Conservation (phyloP, 257 asterid species). For the Thymus mandschuricus region DNA sequence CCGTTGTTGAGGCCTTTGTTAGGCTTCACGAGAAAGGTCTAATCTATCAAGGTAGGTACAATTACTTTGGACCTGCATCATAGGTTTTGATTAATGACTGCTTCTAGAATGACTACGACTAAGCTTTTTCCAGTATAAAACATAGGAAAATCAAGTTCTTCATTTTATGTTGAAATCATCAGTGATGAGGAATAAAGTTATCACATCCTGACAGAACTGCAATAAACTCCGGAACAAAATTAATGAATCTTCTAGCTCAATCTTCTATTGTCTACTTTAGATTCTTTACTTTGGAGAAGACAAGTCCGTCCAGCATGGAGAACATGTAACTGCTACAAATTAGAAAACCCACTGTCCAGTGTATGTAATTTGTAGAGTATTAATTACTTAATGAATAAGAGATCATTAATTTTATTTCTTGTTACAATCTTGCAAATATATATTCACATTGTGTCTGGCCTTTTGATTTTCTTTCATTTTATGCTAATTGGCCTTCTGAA, state of each 20-base stretch:
- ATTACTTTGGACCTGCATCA: conserved; percentile 24
- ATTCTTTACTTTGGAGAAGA: background rate
- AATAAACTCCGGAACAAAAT: conserved; percentile 8
- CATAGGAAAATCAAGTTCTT: conserved; percentile 4
- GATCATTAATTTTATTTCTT: conserved; percentile 19
- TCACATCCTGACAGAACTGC: background rate
- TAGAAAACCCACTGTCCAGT: conserved; percentile 12
- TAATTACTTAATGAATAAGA: background rate
- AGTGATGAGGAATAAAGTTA: conserved; percentile 22
- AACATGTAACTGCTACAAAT: background rate
- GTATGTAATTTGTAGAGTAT: conserved; percentile 3
- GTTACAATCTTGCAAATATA: conserved; percentile 10
- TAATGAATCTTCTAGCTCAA: background rate
- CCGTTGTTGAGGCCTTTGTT: conserved; percentile 91
- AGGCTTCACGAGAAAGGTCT: conserved; percentile 97
- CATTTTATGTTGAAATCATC: conserved; percentile 14
- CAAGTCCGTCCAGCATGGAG: conserved; percentile 5
- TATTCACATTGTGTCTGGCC: conserved; percentile 5
- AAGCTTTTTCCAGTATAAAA: conserved; percentile 15
- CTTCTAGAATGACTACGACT: conserved; percentile 12
- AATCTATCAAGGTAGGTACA: conserved; percentile 80
- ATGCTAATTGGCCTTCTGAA: conserved; percentile 12
- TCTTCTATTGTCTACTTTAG: conserved; percentile 5
- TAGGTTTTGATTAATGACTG: conserved; percentile 17
- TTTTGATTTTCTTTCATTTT: conserved; percentile 17